Percentiles rank a stretch among this genome's conserved stretches.
phyloP scores from a whole-genome alignment of 805 yeast species.

The Yarrowia sp. region DNA sequence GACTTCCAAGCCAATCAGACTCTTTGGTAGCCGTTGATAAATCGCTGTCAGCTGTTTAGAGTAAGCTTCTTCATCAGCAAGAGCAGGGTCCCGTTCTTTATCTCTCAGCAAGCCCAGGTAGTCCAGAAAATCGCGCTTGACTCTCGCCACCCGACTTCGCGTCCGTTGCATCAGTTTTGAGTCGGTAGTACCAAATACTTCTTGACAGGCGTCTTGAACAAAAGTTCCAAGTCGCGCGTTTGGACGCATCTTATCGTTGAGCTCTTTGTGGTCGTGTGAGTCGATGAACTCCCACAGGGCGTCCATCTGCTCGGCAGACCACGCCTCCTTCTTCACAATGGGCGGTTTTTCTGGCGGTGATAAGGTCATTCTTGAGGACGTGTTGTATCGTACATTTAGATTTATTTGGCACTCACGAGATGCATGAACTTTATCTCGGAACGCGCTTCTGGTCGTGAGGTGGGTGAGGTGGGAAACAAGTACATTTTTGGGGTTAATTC shows the following conservation, averaged over 20 bases:
- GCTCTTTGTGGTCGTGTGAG: not conserved
- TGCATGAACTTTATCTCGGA: not conserved
- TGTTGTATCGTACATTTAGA: not conserved
- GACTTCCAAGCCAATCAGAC: constrained; percentile 5
- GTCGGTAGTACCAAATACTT: not conserved
- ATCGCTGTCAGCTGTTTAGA: not conserved
- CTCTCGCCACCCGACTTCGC: not conserved
- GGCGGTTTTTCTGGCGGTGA: not conserved
- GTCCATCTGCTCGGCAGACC: not conserved
- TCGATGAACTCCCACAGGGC: not conserved
- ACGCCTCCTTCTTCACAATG: constrained; percentile 3
- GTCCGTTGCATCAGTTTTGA: not conserved
- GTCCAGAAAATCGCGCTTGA: constrained; percentile 11
- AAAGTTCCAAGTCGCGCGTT: not conserved
- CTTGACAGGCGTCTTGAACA: not conserved
- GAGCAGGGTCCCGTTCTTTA: not conserved
- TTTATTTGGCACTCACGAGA: too few species aligned
- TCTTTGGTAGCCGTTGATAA: not conserved
- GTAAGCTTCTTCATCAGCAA: not conserved
- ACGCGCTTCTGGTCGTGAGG: too few species aligned
- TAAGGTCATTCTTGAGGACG: too few species aligned
- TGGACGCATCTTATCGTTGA: not conserved
- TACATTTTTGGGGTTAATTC: too few species aligned
- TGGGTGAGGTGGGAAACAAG: too few species aligned
- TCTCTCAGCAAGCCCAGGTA: not conserved